Evolutionary conservation across 2,329 filamentous ascomycete species (phyloP), one percentile per base, ranked within the genome.

Genomic region (Cyclaneusma minus): DNA sequence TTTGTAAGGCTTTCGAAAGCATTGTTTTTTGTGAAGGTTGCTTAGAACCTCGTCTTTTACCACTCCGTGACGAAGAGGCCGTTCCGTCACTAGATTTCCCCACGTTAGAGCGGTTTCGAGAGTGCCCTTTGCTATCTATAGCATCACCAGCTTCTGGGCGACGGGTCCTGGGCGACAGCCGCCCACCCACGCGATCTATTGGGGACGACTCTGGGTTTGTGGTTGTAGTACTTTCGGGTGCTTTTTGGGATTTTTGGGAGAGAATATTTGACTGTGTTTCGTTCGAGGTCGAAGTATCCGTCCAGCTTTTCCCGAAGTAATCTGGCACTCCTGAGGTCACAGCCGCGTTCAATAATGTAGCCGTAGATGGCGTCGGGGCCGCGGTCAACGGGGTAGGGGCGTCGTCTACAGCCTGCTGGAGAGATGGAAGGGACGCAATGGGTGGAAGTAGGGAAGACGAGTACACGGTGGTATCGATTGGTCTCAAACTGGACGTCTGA

Each of bases 1-100:
- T 93, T 47, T 92, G 79, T 29, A 98, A 58, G 1, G 89, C 89
- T 41, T 80, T 81, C n/a, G 87, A 93, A 18, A 98, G 64, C 85
- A 95, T 95, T 7, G 76, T 80, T 58, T 94, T 95, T 49, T 95
- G 79, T 2, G 79, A 83, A 9, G 69, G 68, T n/a, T 54, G 54
- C 34, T 61, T 52, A 43, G 40, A 42, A 24, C 37, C 38, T 24
- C 39, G 39, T 18, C 31, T 29, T 25, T 25, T 38, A 23, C 41
- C 39, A 17, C 48, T 49, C 21, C 45, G 49, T 13, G 41, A 41
- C 3, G 49, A 49, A 18, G 49, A 50, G 6, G 47, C 50, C 5
- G 54, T 55, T 28, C 62, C 60, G 12, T 45, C 42, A 39, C 58
- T 61, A 18, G 52, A 50, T 33, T 58, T 62, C n/a, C 48, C 43